Evolutionary conservation across 2,329 filamentous ascomycete species (phyloP).

Genomic region (Atkinsonella texensis): DNA sequence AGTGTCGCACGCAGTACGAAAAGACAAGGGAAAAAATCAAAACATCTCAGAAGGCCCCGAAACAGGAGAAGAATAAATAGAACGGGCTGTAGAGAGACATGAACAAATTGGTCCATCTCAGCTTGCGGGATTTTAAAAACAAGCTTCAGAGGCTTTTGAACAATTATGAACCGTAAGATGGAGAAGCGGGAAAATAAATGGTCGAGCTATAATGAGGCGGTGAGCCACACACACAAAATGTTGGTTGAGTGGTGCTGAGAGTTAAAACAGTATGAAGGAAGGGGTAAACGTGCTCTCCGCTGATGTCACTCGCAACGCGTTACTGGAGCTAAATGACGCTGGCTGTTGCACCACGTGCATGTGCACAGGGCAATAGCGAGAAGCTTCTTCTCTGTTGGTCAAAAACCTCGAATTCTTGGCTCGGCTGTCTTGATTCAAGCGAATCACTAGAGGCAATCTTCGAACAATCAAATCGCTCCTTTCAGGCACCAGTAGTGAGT

Average conservation of each 20-base stretch:
- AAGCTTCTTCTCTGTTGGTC: too few species aligned
- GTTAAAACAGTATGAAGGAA: neutral
- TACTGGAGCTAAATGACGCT: too few species aligned
- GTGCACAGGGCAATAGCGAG: too few species aligned
- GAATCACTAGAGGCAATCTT: too few species aligned
- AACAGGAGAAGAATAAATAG: neutral
- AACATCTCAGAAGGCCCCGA: neutral
- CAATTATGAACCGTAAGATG: neutral
- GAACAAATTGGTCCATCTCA: neutral
- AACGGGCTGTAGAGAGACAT: neutral
- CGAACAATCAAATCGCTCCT: too few species aligned
- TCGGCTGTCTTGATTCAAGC: too few species aligned
- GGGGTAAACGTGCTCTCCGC: neutral
- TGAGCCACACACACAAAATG: neutral
- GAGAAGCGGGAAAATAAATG: neutral
- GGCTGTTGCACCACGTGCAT: too few species aligned
- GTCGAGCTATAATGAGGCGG: neutral
- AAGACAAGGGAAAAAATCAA: neutral
- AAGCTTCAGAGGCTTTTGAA: neutral
- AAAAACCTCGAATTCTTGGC: too few species aligned
- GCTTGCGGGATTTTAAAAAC: neutral
- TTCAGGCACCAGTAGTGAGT: too few species aligned
- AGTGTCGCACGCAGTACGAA: neutral
- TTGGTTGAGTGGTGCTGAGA: too few species aligned
- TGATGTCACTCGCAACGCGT: neutral